Percentiles rank a stretch among this genome's conserved stretches.
Evolutionary conservation across 1,284 basidiomycete species (phyloP).

Genomic region (Cryptococcus sp.): DNA sequence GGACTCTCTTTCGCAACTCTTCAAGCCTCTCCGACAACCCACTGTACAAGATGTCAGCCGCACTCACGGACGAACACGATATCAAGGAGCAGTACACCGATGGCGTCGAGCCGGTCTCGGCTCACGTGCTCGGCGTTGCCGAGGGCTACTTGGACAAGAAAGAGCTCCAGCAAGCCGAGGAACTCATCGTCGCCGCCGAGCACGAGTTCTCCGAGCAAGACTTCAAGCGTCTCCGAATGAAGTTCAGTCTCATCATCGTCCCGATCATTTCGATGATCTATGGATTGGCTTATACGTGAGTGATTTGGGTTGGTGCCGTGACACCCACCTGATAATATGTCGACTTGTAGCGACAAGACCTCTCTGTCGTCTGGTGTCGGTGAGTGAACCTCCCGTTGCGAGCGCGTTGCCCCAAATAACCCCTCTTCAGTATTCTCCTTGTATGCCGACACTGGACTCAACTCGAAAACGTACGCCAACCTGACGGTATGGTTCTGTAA

Average conservation of each 20-base stretch:
- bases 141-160: neutral
- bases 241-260: conserved; percentile 17
- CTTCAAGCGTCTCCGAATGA: conserved; percentile 13
- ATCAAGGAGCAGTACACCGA: no score
- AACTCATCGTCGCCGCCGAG: conserved; percentile 11
- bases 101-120: no score
- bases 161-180: conserved; percentile 8
- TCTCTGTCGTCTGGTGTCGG: conserved; percentile 20
- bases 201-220: conserved; percentile 12
- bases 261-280: conserved; percentile 18
- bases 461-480: conserved; percentile 27
- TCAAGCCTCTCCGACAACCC: no score
- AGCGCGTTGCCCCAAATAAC: neutral
- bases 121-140: no score
- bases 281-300: conserved; percentile 14
- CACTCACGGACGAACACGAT: no score
- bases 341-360: conserved; percentile 2
- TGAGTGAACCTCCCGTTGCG: neutral
- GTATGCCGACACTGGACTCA: conserved; percentile 29
- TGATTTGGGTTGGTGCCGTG: neutral
- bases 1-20: no score
- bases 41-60: no score
- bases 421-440: conserved; percentile 22
- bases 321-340: neutral
- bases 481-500: conserved; percentile 34